phyloP scores from a whole-genome alignment of 2,329 filamentous ascomycete species.

The Claviceps quebecensis region DNA sequence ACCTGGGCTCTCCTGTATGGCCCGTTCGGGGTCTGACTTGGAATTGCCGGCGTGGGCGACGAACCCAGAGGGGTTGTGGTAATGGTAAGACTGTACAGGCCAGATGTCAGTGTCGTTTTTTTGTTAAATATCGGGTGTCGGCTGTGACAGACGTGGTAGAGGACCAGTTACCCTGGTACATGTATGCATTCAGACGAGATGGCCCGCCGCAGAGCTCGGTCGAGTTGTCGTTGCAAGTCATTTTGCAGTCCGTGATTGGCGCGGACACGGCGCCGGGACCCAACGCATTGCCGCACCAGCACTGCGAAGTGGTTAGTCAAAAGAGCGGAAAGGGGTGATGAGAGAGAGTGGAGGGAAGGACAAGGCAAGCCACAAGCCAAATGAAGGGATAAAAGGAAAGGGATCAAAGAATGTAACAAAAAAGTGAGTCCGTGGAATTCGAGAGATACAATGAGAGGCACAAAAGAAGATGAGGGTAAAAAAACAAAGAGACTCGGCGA shows the following conservation, averaged over 20 bases:
- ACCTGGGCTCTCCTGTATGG: constrained; percentile 14
- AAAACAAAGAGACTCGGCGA: too few relatives aligned
- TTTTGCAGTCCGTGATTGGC: constrained; percentile 17
- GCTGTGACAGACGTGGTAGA: constrained; percentile 14
- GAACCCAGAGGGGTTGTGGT: constrained; percentile 2
- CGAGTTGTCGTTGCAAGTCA: constrained; percentile 22
- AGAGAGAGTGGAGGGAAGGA: background rate
- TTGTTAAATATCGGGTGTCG: constrained; percentile 17
- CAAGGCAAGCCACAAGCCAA: too few relatives aligned
- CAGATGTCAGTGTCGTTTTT: constrained; percentile 1
- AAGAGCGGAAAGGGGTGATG: background rate
- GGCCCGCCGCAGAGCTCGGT: constrained; percentile 24
- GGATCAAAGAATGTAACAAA: background rate
- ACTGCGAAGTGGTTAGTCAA: constrained; percentile 10
- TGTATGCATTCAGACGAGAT: constrained; percentile 22
- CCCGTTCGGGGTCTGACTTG: constrained; percentile 10
- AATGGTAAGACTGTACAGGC: background rate
- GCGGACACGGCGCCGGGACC: constrained; percentile 15
- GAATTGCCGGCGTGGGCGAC: constrained; percentile 6
- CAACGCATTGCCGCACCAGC: constrained; percentile 22
- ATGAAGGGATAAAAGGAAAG: background rate
- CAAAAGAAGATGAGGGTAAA: too few relatives aligned
- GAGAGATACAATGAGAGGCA: too few relatives aligned
- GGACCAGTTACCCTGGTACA: constrained; percentile 10
- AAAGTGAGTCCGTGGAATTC: too few relatives aligned